Evolutionary conservation across 345 rosid species (phyloP).

Genomic region (Salix exigua): DNA sequence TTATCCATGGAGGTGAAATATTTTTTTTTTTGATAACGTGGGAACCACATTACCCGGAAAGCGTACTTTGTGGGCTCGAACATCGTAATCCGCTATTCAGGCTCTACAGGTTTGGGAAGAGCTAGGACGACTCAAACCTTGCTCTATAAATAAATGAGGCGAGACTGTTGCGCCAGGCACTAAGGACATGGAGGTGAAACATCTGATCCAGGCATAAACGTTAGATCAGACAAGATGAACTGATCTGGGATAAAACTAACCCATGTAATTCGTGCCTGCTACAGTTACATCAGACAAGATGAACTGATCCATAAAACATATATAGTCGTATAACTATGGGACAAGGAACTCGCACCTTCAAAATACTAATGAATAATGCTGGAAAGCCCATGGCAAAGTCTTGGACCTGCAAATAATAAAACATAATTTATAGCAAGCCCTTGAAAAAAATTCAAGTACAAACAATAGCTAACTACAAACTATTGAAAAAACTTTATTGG

Average conservation of each 20-base stretch:
- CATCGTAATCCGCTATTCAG: no score
- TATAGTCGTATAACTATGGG: background rate
- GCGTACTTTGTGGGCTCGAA: no score
- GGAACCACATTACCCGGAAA: no score
- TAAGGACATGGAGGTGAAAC: no score
- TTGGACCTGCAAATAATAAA: constrained; percentile 17
- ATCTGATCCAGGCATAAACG: background rate
- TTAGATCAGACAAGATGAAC: no score
- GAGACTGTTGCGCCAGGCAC: no score
- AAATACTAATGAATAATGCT: constrained; percentile 1
- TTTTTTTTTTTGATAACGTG: no score
- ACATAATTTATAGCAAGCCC: background rate
- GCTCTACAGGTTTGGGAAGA: no score
- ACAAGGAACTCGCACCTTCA: constrained; percentile 1
- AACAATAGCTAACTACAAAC: background rate
- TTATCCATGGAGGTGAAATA: background rate
- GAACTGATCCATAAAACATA: background rate
- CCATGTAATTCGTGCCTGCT: no score
- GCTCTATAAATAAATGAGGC: no score
- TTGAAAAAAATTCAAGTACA: background rate
- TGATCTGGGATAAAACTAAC: background rate
- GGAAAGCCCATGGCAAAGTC: constrained; percentile 18
- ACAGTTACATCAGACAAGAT: no score
- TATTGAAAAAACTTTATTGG: background rate
- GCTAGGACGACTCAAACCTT: no score